These are phyloP conservation scores for Williopsis jadinii DNA, from an alignment of 1,139 yeast genomes.

Conservation along the genomic window DNA sequence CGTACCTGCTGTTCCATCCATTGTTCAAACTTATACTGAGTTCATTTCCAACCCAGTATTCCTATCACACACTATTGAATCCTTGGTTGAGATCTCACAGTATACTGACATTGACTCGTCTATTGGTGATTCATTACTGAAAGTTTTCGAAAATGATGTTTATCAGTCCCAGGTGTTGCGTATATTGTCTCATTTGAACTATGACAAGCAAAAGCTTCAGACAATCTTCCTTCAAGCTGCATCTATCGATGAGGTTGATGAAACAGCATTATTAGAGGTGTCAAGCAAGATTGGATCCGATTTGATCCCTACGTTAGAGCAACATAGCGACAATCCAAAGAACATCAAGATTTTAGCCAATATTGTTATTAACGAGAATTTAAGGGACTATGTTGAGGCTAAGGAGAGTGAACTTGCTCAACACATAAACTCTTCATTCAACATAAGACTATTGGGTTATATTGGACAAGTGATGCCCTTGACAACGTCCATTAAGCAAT, in stretches of 20 bases:
- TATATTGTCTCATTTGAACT: slow-evolving; percentile 16
- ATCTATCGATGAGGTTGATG: slow-evolving; percentile 18
- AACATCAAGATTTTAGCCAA: slow-evolving; percentile 35
- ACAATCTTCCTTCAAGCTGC: slow-evolving; percentile 16
- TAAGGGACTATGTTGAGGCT: slow-evolving; percentile 26
- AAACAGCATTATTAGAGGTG: slow-evolving; percentile 22
- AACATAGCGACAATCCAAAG: slow-evolving; percentile 20
- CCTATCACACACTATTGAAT: slow-evolving; percentile 15
- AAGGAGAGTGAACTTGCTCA: slow-evolving; percentile 28
- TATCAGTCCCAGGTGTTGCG: slow-evolving; percentile 18
- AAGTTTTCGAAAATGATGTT: slow-evolving; percentile 11
- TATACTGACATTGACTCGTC: slow-evolving; percentile 14
- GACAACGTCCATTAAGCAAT: slow-evolving; percentile 14
- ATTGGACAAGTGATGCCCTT: slow-evolving; percentile 16
- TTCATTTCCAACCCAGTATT: slow-evolving; percentile 11
- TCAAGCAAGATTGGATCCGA: slow-evolving; percentile 19
- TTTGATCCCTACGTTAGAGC: slow-evolving; percentile 19
- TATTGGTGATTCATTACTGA: slow-evolving; percentile 13
- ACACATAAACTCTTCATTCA: slow-evolving; percentile 23
- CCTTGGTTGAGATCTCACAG: slow-evolving; percentile 14
- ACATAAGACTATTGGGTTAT: slow-evolving; percentile 19
- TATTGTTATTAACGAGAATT: slow-evolving; percentile 30
- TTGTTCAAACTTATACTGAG: slow-evolving; percentile 11
- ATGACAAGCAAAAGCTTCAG: slow-evolving; percentile 12
- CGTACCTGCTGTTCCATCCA: slow-evolving; percentile 7